Evolutionary conservation across 768 basidiomycete genomes (phyloP).

Genomic region (Candolleomyces eurysporus): DNA sequence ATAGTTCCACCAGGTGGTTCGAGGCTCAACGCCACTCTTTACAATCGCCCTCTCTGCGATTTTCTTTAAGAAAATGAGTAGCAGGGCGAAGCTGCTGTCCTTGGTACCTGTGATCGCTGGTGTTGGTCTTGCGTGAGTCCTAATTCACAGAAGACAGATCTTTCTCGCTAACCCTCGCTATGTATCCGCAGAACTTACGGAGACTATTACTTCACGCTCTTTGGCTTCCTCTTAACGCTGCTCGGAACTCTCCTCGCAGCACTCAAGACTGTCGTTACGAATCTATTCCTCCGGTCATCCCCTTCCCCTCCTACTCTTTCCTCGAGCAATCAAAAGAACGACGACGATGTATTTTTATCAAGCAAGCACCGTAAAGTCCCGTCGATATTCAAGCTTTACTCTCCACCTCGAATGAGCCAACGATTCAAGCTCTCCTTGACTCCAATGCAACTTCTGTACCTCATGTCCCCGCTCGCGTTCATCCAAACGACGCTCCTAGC

Average conservation of each 20-base stretch:
- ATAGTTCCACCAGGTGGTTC: constrained; percentile 96
- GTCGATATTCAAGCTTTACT: constrained; percentile 8
- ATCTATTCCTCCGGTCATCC: constrained; percentile 50
- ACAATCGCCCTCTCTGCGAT: constrained; percentile 74
- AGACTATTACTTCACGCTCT: constrained; percentile 87
- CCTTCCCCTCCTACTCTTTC: neutral
- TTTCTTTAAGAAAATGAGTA: constrained; percentile 64
- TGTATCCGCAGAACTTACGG: constrained; percentile 75
- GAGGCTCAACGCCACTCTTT: constrained; percentile 90
- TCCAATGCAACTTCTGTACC: constrained; percentile 83
- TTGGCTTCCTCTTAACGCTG: constrained; percentile 85
- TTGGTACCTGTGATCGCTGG: constrained; percentile 86
- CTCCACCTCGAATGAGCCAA: constrained; percentile 12
- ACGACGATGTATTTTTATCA: neutral
- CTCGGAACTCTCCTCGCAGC: constrained; percentile 90
- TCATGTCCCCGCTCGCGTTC: constrained; percentile 91
- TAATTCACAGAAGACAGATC: neutral
- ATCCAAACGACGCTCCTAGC: constrained; percentile 82
- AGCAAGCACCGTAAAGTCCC: constrained; percentile 2
- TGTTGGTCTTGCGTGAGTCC: constrained; percentile 83
- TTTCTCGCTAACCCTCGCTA: neutral
- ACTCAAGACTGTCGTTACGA: constrained; percentile 90
- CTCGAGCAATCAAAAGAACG: neutral
- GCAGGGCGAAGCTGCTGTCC: constrained; percentile 60
- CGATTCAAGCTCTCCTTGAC: constrained; percentile 26